These are phyloP conservation scores for Plasmodium yoelii DNA, from an alignment of 169 alveolate species.

Conservation along the genomic window DNA sequence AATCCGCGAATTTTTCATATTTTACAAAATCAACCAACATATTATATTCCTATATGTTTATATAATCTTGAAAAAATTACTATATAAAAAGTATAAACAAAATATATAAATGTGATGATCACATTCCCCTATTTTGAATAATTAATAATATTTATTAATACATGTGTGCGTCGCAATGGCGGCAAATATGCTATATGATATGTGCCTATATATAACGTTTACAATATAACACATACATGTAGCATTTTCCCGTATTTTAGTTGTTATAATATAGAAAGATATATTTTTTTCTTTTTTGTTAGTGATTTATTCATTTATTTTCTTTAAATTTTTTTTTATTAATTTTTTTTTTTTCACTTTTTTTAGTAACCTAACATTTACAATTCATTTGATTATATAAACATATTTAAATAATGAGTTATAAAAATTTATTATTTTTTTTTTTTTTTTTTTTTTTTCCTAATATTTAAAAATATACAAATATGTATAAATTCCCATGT, in stretches of 20 bases:
- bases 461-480: not conserved
- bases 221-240: too few species aligned
- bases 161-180: not conserved
- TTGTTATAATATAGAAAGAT: too few species aligned
- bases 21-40: too few species aligned
- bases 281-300: not conserved
- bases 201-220: too few species aligned
- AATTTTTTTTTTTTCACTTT: not conserved
- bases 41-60: too few species aligned
- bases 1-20: too few species aligned
- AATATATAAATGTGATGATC: not conserved
- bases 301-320: not conserved
- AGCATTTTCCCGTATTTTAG: not conserved
- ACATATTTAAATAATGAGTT: not conserved
- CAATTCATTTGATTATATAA: constrained; percentile 24
- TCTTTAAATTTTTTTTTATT: constrained; percentile 1
- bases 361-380: not conserved
- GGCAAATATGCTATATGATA: not conserved
- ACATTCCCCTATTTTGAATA: not conserved
- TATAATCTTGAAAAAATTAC: too few species aligned
- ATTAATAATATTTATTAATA: not conserved
- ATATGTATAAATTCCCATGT: constrained; percentile 67
- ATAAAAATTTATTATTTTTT: not conserved
- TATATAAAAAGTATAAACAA: too few species aligned
- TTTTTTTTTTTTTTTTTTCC: not conserved